Conservation (phyloP, 345 rosid genomes). For the Atalantia buxifolia region DNA sequence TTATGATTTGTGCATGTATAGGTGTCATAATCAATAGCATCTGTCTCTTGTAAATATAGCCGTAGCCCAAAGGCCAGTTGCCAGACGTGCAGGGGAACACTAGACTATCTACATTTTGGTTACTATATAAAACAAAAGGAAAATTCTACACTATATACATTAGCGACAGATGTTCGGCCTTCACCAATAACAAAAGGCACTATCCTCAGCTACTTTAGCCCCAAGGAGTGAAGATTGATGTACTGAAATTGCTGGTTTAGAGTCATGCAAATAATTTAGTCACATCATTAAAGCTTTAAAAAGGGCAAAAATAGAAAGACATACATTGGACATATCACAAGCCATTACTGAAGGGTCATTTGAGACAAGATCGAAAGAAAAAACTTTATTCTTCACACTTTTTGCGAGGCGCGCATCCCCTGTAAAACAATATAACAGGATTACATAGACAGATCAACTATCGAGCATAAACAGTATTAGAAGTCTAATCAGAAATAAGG, state of each 20-base stretch:
- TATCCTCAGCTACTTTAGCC: neutral
- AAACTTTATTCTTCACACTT: slow-evolving; percentile 82
- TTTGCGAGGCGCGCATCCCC: slow-evolving; percentile 89
- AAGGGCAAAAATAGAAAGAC: slow-evolving; percentile 3
- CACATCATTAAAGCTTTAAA: neutral
- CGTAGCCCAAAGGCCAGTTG: neutral
- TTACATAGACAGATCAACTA: neutral
- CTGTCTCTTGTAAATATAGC: neutral
- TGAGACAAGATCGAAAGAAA: slow-evolving; percentile 89
- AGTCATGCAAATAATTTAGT: neutral
- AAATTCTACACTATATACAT: too few species aligned
- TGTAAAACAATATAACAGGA: slow-evolving; percentile 25
- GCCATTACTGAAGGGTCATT: slow-evolving; percentile 77
- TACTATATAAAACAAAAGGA: neutral
- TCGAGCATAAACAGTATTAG: too few species aligned
- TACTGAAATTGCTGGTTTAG: neutral
- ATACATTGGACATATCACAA: slow-evolving; percentile 90
- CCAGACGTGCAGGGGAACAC: neutral
- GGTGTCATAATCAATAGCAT: neutral
- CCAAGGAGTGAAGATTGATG: neutral
- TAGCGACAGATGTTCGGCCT: neutral
- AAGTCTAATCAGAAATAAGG: neutral
- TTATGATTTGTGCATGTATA: neutral
- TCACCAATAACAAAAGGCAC: neutral
- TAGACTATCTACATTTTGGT: neutral